These are phyloP conservation scores for Aethionema arabicum DNA, from an alignment of 345 rosid species.

Conservation along the genomic window DNA sequence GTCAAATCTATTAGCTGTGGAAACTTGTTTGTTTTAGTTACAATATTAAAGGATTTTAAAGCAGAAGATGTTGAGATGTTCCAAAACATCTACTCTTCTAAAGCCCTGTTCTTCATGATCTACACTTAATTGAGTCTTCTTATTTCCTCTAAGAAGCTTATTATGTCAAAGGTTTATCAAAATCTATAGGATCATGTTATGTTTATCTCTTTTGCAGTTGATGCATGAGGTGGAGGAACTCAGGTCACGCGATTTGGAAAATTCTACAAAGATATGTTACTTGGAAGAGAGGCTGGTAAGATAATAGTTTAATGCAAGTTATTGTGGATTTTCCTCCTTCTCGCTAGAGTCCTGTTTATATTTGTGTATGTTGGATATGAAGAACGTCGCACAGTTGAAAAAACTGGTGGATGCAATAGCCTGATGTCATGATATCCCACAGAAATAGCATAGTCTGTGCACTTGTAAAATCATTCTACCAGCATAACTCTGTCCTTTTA, in stretches of 20 bases:
- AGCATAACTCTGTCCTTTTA: slow-evolving; percentile 1
- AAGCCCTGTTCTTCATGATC: slow-evolving; percentile 14
- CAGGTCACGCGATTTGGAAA: slow-evolving; percentile 48
- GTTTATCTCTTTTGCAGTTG: slow-evolving; percentile 47
- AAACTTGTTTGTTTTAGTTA: slow-evolving; percentile 10
- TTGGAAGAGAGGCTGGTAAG: slow-evolving; percentile 80
- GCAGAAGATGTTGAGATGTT: slow-evolving; percentile 13
- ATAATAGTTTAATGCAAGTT: slow-evolving; percentile 12
- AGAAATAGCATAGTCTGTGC: slow-evolving; percentile 15
- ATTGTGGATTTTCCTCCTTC: slow-evolving; percentile 13
- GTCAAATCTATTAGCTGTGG: background rate
- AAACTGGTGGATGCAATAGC: background rate
- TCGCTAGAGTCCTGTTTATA: slow-evolving; percentile 13
- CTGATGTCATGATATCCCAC: slow-evolving; percentile 7
- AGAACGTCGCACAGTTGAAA: slow-evolving; percentile 10
- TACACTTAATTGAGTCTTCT: slow-evolving; percentile 13
- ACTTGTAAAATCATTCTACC: slow-evolving; percentile 8
- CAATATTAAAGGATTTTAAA: slow-evolving; percentile 1
- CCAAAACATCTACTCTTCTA: slow-evolving; percentile 5
- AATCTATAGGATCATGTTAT: slow-evolving; percentile 12
- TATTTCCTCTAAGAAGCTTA: slow-evolving; percentile 17
- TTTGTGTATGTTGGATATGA: slow-evolving; percentile 13
- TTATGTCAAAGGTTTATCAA: slow-evolving; percentile 16
- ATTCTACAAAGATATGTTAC: slow-evolving; percentile 45
- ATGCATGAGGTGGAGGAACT: slow-evolving; percentile 54